Evolutionary conservation across 495 filamentous ascomycete species (phyloP).

Genomic region (Ascobolus immersus): DNA sequence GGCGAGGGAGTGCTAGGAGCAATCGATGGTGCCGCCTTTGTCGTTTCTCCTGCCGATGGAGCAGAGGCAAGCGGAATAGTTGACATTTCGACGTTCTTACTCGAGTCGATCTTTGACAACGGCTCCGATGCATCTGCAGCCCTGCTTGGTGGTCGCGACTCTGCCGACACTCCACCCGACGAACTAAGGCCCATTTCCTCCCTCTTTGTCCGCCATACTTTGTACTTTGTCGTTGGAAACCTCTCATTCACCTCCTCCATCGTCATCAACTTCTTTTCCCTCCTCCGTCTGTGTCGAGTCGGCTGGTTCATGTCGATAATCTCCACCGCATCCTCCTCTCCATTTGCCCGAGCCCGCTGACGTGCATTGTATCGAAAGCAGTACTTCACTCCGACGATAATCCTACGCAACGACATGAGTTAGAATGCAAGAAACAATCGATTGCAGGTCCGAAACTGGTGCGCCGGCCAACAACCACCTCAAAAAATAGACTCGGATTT

Average conservation of each 20-base stretch:
- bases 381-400: conserved; percentile 98
- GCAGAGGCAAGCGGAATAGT: no score
- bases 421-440: no score
- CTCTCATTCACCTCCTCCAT: conserved; percentile 97
- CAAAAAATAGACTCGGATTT: no score
- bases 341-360: conserved; percentile 50
- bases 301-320: conserved; percentile 51
- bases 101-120: background rate
- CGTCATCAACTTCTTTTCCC: conserved; percentile 94
- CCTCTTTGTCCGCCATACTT: conserved; percentile 66
- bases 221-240: conserved; percentile 89
- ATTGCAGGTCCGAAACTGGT: no score
- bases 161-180: conserved; percentile 54
- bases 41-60: background rate
- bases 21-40: conserved; percentile 6
- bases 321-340: conserved; percentile 74
- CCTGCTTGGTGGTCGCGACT: conserved; percentile 35
- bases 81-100: no score
- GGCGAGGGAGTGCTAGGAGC: conserved; percentile 1
- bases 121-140: conserved; percentile 18
- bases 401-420: conserved; percentile 31
- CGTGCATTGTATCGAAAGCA: conserved; percentile 96
- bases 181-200: conserved; percentile 63
- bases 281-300: conserved; percentile 48
- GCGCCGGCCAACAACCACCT: no score